phyloP scores from a whole-genome alignment of 441 rosid species.

The Populus hybrid region DNA sequence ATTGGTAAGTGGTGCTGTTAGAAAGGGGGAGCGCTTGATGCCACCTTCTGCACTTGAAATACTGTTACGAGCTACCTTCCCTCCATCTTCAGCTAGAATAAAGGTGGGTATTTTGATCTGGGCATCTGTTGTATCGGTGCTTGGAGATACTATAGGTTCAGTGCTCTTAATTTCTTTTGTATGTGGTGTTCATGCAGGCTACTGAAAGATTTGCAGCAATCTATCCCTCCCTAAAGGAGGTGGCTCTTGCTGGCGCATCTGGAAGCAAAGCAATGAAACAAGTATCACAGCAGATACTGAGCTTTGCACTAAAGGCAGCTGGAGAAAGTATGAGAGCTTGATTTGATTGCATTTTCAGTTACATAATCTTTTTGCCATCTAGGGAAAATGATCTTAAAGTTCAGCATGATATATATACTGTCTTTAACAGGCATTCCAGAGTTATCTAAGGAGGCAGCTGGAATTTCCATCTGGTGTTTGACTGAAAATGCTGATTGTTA shows the following conservation, averaged over 20 bases:
- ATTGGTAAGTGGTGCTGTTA: slow-evolving; percentile 72
- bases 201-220: slow-evolving; percentile 88
- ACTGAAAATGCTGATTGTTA: slow-evolving; percentile 72
- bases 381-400: background rate
- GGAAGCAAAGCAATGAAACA: slow-evolving; percentile 94
- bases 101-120: slow-evolving; percentile 48
- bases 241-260: slow-evolving; percentile 72
- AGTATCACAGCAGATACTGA: slow-evolving; percentile 60
- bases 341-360: background rate
- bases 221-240: slow-evolving; percentile 71
- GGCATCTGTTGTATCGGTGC: slow-evolving; percentile 3
- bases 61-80: slow-evolving; percentile 67
- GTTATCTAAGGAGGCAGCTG: slow-evolving; percentile 73
- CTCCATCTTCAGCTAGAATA: slow-evolving; percentile 63
- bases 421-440: slow-evolving; percentile 47
- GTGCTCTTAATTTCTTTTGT: slow-evolving; percentile 8
- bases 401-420: background rate
- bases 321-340: slow-evolving; percentile 61
- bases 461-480: slow-evolving; percentile 69
- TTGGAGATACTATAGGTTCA: background rate
- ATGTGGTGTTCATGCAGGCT: slow-evolving; percentile 47
- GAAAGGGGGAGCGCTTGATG: slow-evolving; percentile 84
- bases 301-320: slow-evolving; percentile 54
- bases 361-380: background rate
- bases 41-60: slow-evolving; percentile 78